These are phyloP conservation scores for Macaranga tanarius DNA, from an alignment of 441 rosid genomes.

Conservation along the genomic window DNA sequence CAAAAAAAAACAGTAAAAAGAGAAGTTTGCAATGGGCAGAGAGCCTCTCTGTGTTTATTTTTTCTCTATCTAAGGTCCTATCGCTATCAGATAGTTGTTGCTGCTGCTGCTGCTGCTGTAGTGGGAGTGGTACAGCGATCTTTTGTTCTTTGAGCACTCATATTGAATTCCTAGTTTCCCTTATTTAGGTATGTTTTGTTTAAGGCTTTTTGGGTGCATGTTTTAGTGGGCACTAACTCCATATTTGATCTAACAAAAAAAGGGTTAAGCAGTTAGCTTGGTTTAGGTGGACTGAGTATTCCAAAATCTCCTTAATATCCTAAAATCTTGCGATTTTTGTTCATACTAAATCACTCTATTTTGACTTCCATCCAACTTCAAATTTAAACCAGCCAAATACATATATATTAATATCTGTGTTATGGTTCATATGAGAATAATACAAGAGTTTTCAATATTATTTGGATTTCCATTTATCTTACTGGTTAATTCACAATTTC, in stretches of 20 bases:
- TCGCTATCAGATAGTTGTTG: constrained; percentile 38
- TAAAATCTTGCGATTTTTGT: not conserved
- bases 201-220: not conserved
- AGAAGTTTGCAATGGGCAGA: constrained; percentile 30
- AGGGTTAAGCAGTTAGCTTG: not conserved
- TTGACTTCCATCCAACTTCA: not conserved
- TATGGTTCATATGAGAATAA: too few relatives aligned
- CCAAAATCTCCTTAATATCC: not conserved
- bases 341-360: not conserved
- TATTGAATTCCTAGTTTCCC: constrained; percentile 1
- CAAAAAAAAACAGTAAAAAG: not conserved
- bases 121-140: not conserved
- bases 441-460: too few relatives aligned
- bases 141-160: not conserved
- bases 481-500: too few relatives aligned
- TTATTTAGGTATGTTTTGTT: not conserved
- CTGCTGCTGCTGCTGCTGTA: not conserved
- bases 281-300: constrained; percentile 5
- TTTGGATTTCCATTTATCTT: too few relatives aligned
- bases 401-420: too few relatives aligned
- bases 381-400: too few relatives aligned
- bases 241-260: not conserved
- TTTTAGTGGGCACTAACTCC: not conserved
- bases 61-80: constrained; percentile 22
- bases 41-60: constrained; percentile 23